A percentile compares a stretch with the other conserved stretches of the same genome.
Evolutionary conservation across 768 basidiomycete genomes (phyloP).

Genomic region (Leccinum subtestaceum): DNA sequence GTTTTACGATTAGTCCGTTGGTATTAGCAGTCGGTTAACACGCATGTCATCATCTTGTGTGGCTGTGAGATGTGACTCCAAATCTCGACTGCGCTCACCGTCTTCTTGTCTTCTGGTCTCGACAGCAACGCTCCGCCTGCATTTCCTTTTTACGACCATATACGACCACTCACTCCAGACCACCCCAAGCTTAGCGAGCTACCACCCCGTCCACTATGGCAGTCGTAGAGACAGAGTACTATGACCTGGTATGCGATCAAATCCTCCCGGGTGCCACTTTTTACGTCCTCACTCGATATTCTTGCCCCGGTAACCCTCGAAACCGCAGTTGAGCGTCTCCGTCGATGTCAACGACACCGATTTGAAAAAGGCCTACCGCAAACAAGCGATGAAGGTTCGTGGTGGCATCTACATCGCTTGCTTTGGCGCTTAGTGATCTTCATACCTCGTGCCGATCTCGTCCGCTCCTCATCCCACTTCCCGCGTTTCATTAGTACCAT

Average conservation of each 20-base stretch:
- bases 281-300: background rate
- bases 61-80: constrained; percentile 25
- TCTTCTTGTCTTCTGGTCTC: background rate
- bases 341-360: constrained; percentile 75
- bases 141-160: constrained; percentile 1
- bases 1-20: background rate
- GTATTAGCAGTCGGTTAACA: background rate
- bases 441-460: background rate
- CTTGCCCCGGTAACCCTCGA: background rate
- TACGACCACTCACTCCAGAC: constrained; percentile 4
- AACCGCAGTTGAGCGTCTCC: constrained; percentile 60
- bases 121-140: background rate
- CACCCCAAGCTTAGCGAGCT: background rate
- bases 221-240: constrained; percentile 90
- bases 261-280: background rate
- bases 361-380: constrained; percentile 94
- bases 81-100: background rate
- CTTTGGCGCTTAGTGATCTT: background rate
- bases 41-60: constrained; percentile 24
- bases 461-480: background rate
- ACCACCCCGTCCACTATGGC: constrained; percentile 47
- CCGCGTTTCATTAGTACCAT: constrained; percentile 63
- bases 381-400: constrained; percentile 86
- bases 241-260: constrained; percentile 63
- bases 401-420: background rate